These are phyloP conservation scores for Lycium barbarum DNA, from an alignment of 257 asterid species.

Conservation along the genomic window DNA sequence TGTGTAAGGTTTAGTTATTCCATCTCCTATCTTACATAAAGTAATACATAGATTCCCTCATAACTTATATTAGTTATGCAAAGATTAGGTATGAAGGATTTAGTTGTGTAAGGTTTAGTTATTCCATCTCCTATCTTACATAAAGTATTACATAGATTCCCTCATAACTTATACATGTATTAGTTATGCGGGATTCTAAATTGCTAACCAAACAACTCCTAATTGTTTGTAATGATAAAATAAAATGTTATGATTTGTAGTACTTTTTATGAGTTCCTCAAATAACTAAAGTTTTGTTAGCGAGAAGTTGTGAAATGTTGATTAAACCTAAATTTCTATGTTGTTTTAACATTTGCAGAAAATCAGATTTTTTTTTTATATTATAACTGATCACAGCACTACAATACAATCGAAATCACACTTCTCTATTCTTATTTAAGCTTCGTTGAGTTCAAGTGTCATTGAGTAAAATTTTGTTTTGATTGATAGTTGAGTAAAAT, in stretches of 20 bases:
- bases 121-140: no score
- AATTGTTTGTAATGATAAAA: neutral
- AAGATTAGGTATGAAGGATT: no score
- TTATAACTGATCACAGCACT: neutral
- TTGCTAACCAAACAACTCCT: neutral
- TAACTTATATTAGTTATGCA: no score
- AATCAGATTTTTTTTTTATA: neutral
- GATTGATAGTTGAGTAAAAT: neutral
- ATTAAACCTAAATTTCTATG: neutral
- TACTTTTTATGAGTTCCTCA: neutral
- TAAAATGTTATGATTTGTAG: neutral
- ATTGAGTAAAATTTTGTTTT: neutral
- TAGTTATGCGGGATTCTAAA: no score
- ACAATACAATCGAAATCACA: neutral
- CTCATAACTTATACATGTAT: no score
- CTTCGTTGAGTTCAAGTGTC: neutral
- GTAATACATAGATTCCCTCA: no score
- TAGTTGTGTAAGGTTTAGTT: no score
- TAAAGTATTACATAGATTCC: no score
- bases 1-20: no score
- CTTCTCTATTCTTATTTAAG: slow-evolving; percentile 16
- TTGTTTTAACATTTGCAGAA: neutral
- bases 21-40: no score
- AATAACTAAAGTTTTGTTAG: neutral
- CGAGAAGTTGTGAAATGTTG: neutral